These are phyloP conservation scores for Verticillium nonalfalfae DNA, from an alignment of 2,329 filamentous ascomycete genomes.

Conservation along the genomic window DNA sequence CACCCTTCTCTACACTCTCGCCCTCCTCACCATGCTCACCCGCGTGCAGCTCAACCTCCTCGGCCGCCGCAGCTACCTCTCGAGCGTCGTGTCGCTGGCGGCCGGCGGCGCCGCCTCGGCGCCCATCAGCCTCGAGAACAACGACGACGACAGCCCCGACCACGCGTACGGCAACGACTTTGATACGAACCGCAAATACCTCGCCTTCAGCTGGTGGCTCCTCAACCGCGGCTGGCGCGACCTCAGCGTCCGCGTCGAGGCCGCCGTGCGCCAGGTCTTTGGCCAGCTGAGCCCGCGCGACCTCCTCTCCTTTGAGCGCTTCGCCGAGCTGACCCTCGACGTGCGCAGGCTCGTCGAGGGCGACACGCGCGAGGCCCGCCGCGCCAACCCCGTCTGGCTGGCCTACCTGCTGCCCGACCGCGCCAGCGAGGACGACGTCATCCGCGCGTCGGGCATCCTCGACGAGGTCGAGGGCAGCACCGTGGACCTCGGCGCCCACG, in stretches of 20 bases:
- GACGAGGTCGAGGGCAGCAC: constrained; percentile 34
- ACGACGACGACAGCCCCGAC: constrained; percentile 80
- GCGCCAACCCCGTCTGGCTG: constrained; percentile 60
- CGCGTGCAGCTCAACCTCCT: constrained; percentile 95
- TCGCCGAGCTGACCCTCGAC: constrained; percentile 75
- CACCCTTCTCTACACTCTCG: constrained; percentile 85
- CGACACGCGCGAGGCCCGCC: constrained; percentile 29
- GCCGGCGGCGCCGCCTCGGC: constrained; percentile 58
- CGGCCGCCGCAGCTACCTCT: constrained; percentile 89
- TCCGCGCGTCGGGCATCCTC: constrained; percentile 78
- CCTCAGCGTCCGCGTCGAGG: constrained; percentile 72
- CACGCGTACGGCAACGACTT: constrained; percentile 88
- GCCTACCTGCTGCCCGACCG: constrained; percentile 73
- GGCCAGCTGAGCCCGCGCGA: constrained; percentile 84
- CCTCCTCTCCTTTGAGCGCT: constrained; percentile 72
- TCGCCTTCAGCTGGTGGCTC: constrained; percentile 98
- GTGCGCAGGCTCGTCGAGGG: constrained; percentile 84
- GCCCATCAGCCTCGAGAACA: constrained; percentile 79
- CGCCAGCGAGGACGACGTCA: constrained; percentile 74
- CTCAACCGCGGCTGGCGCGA: constrained; percentile 85
- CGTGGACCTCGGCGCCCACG: constrained; percentile 23
- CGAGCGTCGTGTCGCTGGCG: constrained; percentile 87
- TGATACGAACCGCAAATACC: constrained; percentile 88
- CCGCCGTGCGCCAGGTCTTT: constrained; percentile 85
- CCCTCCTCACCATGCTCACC: constrained; percentile 84